Evolutionary conservation across 164 flowering plant species (phyloP), one percentile per base, ranked within the genome.

Genomic region (Vitis rupestris): DNA sequence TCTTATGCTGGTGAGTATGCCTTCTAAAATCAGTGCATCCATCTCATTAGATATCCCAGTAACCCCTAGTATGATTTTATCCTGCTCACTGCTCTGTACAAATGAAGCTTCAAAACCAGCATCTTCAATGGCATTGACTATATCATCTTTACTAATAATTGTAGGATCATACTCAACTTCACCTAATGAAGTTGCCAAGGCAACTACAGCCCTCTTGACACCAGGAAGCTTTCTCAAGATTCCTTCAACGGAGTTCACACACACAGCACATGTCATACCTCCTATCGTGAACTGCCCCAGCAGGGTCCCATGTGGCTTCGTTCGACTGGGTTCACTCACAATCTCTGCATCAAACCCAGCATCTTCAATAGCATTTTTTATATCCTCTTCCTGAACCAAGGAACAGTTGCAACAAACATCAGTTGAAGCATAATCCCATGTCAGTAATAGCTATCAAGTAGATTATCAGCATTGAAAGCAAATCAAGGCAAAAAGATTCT

Each of bases 191-290:
- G 98, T 93, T 31, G 98, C 90, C 78, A 96, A 80, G 10, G 97
- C 91, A 67, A 96, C 98, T 27, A 88, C 93, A n/a, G 96, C 97
- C 70, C 81, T 87, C 69, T 81, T 85, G 19, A 96, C 94, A 57
- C 99, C 98, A 47, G 95, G 92, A 37, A 96, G 87, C 61, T 80
- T 72, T 76, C 81, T 86, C 73, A 93, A 78, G 74, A 90, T 89
- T 27, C 95, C 94, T 85, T 96, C 99, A 49, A 96, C 98, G 57
- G 97, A 93, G 76, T 85, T 90, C 44, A 92, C 99, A 82, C 99
- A 93, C 14, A 90, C 90, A 64, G 98, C 95, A 86, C 99, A 96
- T 44, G 98, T 96, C 99, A 96, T 96, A 15, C 99, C 99, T 56
- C 97, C 97, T 19, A 96, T 90, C 19, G 90, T 86, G 69, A 93